phyloP scores from a whole-genome alignment of 2,329 filamentous ascomycete genomes.

The Ascochyta koolunga region DNA sequence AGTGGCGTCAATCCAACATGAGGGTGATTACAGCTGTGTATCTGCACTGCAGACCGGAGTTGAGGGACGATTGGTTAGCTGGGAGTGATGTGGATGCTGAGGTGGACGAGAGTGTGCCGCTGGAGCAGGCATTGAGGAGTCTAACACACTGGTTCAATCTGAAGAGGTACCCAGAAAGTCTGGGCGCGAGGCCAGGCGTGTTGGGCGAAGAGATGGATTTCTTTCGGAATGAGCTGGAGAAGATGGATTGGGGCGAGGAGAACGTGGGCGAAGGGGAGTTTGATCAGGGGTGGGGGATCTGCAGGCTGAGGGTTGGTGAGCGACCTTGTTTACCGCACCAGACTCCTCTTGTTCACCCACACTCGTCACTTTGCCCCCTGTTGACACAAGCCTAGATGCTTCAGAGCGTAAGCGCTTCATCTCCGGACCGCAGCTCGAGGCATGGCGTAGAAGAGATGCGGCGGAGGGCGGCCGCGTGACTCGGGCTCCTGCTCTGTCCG shows the following conservation, averaged over 20 bases:
- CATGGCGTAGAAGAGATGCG: background rate
- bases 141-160: constrained; percentile 96
- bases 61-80: constrained; percentile 93
- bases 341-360: background rate
- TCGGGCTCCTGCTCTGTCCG: background rate
- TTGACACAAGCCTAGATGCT: background rate
- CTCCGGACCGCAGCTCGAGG: background rate
- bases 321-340: background rate
- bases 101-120: constrained; percentile 87
- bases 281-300: constrained; percentile 31
- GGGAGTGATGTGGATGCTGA: constrained; percentile 92
- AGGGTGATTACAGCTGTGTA: constrained; percentile 97
- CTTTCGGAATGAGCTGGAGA: constrained; percentile 57
- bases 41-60: constrained; percentile 87
- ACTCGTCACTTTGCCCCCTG: background rate
- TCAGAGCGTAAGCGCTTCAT: background rate
- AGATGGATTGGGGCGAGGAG: constrained; percentile 53
- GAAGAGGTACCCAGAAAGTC: constrained; percentile 77
- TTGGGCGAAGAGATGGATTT: constrained; percentile 56
- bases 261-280: constrained; percentile 31
- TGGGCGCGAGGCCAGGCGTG: constrained; percentile 58
- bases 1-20: constrained; percentile 99
- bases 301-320: constrained; percentile 41
- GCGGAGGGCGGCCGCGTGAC: background rate
- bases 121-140: constrained; percentile 88